Evolutionary conservation across 2,329 filamentous ascomycete genomes (phyloP), one percentile per base, ranked within the genome.

Genomic region (Colletotrichum godetiae): DNA sequence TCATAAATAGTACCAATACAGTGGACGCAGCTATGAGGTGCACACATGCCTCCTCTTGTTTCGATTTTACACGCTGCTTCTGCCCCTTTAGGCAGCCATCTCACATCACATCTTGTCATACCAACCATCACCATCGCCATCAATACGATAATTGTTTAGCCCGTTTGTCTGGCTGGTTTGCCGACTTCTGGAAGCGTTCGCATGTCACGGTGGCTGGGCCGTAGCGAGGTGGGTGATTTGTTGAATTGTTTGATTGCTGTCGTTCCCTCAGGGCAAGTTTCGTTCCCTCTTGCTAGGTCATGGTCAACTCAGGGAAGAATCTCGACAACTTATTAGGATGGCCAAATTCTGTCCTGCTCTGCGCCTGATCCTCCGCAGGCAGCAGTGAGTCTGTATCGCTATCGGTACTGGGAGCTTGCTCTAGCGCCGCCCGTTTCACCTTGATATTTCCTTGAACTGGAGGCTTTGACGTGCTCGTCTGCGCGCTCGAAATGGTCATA

Each of bases 301-400:
- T 73, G 27, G 74, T 76, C 31, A 76, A 63, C 29, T 76, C 74
- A 12, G 74, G 74, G 31, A 76, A 76, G 64, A 67, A 76, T 57
- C 74, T 73, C 31, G 74, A 75, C 59, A 76, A 24, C 67, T 76
- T 76, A n/a, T 76, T 69, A 27, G 74, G 74, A 68, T 76, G 73
- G 19, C 74, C 74, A 22, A 76, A 74, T 49, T 74, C 72, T 49
- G 68, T 72, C 42, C 72, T 73, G n/a, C 24, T 57, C 58, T 68
- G 73, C 13, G 15, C 66, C 22, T 73, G 73, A 7, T 68, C 68
- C 22, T 75, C 74, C 3, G 19, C 42, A 10, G 62, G 62, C n/a
- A 64, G 53, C 37, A 72, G 57, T 8, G 62, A 70, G 24, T 76
- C 74, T 6, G 73, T 66, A 42, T 76, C 74, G 42, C 74, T 75